Base-by-base conservation (phyloP, 148 eudicot species). In the Hydrangea macrophylla region DNA sequence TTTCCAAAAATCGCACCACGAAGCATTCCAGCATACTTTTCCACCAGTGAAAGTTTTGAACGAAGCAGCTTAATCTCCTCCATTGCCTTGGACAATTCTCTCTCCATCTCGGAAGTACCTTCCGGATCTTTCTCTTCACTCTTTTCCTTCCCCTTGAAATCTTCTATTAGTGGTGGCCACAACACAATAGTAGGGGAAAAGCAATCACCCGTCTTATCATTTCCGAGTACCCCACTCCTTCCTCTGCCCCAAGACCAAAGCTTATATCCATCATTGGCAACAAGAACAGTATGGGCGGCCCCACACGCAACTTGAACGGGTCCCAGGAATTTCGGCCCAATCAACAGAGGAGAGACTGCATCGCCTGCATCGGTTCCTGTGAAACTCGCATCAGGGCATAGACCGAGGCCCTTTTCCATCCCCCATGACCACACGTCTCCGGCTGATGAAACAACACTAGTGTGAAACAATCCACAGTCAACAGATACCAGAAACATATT, bases 371-470 rank as follows among this genome's bases (percentile, higher is more conserved):
- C 97, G 3, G 71, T 32, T 33, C 88, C 86, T 2, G 82, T 64
- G 70, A 85, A 89, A 56, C 81, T 82, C 56, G 85, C 88, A 78
- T 92, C 83, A 32, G 97, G 97, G 55, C 97, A 92, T 33, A 92
- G 81, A 39, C 97, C 97, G 26, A 89, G 79, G 50, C 97, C 96
- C 74, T 65, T 83, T 77, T 92, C 92, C 96, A 92, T 92, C 39
- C 97, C 92, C 97, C 97, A 92, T 3, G 97, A 89, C 97, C 97
- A 92, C 35, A 92, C 90, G 56, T 83, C 90, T 10, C 97, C 92
- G 20, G 79, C 75, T 10, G 90, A 85, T 48, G 96, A 92, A 76
- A 84, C 89, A 54, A 87, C 80, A 63, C 92, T 85, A 0, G 97
- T 89, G 81, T 92, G 97, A 65, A 89, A 87, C 40, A 92, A 76